Base-by-base conservation (phyloP, 345 rosid genomes). In the Hibiscus tridactylites region DNA sequence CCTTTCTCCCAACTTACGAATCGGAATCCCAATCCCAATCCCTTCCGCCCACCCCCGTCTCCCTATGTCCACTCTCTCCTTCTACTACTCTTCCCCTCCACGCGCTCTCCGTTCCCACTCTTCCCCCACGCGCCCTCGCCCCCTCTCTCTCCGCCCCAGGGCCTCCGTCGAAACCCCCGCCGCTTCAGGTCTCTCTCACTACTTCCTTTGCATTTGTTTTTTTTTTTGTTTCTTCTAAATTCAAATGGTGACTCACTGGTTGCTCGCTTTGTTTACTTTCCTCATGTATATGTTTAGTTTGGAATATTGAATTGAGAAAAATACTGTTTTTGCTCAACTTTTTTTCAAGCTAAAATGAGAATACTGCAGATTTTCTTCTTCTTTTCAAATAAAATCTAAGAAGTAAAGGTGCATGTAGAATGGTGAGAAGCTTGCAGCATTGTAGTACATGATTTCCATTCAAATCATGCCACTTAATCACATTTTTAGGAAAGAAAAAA, bases 151-250 rank as follows among this genome's bases (percentile, higher is more conserved):
- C 74, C 89, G 86, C 24, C 79, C 87, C 84, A 80, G 80, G 80
- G 91, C 91, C 80, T 85, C 96, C 72, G 83, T 78, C 46, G 74
- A 67, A 46, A 31, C 84, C 0, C 47, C 88, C 2, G 72, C 90
- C 28, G 53, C 88, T 28, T 72, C 84, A 72, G 91, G 93, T 88
- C 56, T 56, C 21, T 61, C 54, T 62, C 9, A 11, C 28, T 39
- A 2, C 24, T 53, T 53, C 65, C 17, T 35, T 61, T 52, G 11
- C 4, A 8, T 3, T 31, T 31, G 5, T 19, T 13, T 59, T 13
- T 16, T 1, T 59, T 71, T 7, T 31, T 21, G 24, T 21, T 21
- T 3, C 4, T 4, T 4, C 33, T 31, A 31, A 31, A 54, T 44
- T 15, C 26, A 42, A 16, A 24, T 42, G 56, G 5, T 21, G 39